phyloP scores from a whole-genome alignment of 805 yeast species.

The Cyberlindnera veronae region DNA sequence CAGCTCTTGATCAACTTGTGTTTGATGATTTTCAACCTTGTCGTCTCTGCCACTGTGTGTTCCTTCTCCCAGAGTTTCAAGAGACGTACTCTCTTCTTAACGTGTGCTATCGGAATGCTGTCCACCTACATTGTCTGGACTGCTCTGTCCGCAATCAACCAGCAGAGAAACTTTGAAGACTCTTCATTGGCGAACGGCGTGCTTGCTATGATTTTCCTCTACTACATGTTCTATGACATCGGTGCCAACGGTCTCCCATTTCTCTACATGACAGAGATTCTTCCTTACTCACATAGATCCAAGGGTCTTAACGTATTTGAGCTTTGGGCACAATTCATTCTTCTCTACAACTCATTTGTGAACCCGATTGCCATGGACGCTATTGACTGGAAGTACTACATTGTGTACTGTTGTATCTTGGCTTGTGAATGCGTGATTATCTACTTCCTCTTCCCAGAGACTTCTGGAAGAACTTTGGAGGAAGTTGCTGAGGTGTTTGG shows the following conservation, averaged over 20 bases:
- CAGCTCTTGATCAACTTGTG: conserved; percentile 48
- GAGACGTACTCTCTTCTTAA: conserved; percentile 35
- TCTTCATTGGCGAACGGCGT: conserved; percentile 41
- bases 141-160: conserved; percentile 41
- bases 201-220: conserved; percentile 45
- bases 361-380: conserved; percentile 36
- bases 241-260: conserved; percentile 43
- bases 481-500: conserved; percentile 34
- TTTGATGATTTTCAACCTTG: conserved; percentile 42
- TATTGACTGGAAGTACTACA: conserved; percentile 34
- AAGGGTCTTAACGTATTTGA: conserved; percentile 18
- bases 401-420: conserved; percentile 31
- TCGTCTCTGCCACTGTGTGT: conserved; percentile 26
- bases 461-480: conserved; percentile 35
- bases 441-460: conserved; percentile 32
- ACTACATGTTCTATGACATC: conserved; percentile 36
- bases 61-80: conserved; percentile 24
- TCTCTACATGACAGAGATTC: conserved; percentile 40
- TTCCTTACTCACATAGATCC: conserved; percentile 29
- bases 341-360: conserved; percentile 31
- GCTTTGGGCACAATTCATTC: conserved; percentile 14
- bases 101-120: conserved; percentile 34
- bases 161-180: conserved; percentile 35
- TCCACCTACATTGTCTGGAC: conserved; percentile 40
- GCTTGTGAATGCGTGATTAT: conserved; percentile 29